Conservation (phyloP, 192 early-diverging fungal genomes). For the Coemansia erecta region DNA sequence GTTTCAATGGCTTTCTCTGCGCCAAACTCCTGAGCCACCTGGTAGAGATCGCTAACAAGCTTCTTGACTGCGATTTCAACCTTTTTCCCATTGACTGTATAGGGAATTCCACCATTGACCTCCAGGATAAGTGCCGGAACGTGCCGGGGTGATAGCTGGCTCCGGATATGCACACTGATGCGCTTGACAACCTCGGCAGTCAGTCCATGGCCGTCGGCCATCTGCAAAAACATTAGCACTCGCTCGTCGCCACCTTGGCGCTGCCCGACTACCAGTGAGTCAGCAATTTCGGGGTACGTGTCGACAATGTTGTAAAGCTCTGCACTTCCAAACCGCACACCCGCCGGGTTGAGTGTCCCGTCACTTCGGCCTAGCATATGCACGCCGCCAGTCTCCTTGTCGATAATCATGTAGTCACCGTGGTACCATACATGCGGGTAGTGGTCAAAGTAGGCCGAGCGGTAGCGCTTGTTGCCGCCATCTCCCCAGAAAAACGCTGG, state of each 20-base stretch:
- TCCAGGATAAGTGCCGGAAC: conserved; percentile 85
- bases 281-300: conserved; percentile 74
- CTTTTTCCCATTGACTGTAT: conserved; percentile 96
- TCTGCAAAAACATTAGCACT: conserved; percentile 87
- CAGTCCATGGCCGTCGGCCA: conserved; percentile 63
- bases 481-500: conserved; percentile 95
- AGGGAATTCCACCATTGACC: conserved; percentile 78
- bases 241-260: conserved; percentile 82
- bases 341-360: conserved; percentile 88
- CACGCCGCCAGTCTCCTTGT: conserved; percentile 82
- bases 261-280: conserved; percentile 90
- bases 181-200: conserved; percentile 61
- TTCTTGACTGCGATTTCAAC: conserved; percentile 95
- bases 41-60: conserved; percentile 53
- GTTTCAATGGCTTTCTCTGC: conserved; percentile 57
- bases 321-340: conserved; percentile 89
- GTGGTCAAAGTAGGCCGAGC: conserved; percentile 82
- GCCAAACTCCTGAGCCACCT: conserved; percentile 27
- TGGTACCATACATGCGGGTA: conserved; percentile 92
- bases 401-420: conserved; percentile 90
- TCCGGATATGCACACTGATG: conserved; percentile 77
- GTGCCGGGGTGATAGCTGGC: conserved; percentile 84
- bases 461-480: conserved; percentile 70
- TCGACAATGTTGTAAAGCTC: conserved; percentile 95
- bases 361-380: conserved; percentile 93